These are phyloP conservation scores for Euphrasia arctica DNA, from an alignment of 305 asterid species.

Conservation along the genomic window DNA sequence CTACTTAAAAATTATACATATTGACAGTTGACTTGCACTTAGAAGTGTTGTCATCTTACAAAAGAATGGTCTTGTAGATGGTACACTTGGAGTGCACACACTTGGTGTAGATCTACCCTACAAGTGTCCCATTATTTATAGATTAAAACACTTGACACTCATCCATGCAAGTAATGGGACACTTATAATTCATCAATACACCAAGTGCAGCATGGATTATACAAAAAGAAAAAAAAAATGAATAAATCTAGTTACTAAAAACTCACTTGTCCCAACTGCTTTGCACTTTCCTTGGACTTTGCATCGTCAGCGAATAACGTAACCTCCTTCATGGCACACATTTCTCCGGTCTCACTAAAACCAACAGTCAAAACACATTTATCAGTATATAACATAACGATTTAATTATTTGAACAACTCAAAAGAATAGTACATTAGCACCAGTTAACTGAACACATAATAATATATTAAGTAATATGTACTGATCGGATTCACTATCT, in stretches of 20 bases:
- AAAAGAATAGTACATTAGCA: not conserved
- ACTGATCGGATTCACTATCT: not conserved
- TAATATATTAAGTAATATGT: too few relatives aligned
- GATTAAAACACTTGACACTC: too few relatives aligned
- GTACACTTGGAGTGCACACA: too few relatives aligned
- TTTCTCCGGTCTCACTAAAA: conserved; percentile 92
- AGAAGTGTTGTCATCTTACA: conserved; percentile 9
- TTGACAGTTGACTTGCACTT: conserved; percentile 9
- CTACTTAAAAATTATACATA: conserved; percentile 7
- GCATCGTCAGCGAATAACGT: conserved; percentile 95
- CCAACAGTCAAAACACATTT: conserved; percentile 27
- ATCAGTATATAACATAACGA: conserved; percentile 20
- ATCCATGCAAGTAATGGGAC: too few relatives aligned
- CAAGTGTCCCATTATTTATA: too few relatives aligned
- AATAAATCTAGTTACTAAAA: conserved; percentile 22
- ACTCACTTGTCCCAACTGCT: conserved; percentile 97
- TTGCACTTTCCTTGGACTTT: conserved; percentile 97
- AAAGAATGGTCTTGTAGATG: too few relatives aligned
- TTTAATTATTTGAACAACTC: conserved; percentile 2
- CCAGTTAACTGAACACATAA: not conserved
- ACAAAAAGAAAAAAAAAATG: conserved; percentile 14
- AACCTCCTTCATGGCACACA: conserved; percentile 99
- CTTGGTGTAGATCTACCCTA: too few relatives aligned
- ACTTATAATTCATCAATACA: too few relatives aligned
- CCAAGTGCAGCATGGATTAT: too few relatives aligned